Evolutionary conservation across 1,284 basidiomycete genomes (phyloP), one percentile per base, ranked within the genome.

Genomic region (Cerioporus squamosus): DNA sequence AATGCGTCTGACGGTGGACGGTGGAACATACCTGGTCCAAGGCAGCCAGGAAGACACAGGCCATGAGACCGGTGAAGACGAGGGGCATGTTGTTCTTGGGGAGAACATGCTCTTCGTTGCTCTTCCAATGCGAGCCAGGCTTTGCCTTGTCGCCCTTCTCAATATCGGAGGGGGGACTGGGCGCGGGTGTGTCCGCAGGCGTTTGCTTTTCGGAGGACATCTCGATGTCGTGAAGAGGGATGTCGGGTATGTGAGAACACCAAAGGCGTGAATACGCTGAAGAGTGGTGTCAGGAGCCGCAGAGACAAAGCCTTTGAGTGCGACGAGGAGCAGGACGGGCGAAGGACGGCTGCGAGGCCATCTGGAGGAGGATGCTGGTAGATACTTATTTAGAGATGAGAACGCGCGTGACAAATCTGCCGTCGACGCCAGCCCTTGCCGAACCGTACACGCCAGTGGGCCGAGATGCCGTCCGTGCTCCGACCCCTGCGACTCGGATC

Each of bases 11-110:
- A 3, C 18, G n/a, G n/a, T 9, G 12, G 43, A 17, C 38, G 23
- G 5, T 15, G 33, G 18, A 22, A 24, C 69, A 58, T 47, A 77
- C 76, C 70, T 77, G 75, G 53, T 78, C 75, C 46, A 77, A 62
- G 1, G 76, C 76, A 8, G 76, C 79, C 23, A 82, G 67, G 63
- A 83, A 82, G 3, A 74, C 72, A 53, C 76, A 75, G n/a, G 74
- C 66, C 72, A 79, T 78, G 50, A 80, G 64, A 3, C 77, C 78
- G 31, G 66, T 58, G 55, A 78, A 78, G 3, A 81, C 78, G 51
- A 80, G 66, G 40, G 67, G 62, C 17, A 82, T 67, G 31, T 75
- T 72, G 57, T 78, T 79, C 48, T 76, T 68, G 2, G 77, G 77
- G 0, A 79, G 66, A 38, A 76, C 72, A 61, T 79, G 77, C 52